Conservation (phyloP, 352 stramenopile species). For the Albugo laibachii region DNA sequence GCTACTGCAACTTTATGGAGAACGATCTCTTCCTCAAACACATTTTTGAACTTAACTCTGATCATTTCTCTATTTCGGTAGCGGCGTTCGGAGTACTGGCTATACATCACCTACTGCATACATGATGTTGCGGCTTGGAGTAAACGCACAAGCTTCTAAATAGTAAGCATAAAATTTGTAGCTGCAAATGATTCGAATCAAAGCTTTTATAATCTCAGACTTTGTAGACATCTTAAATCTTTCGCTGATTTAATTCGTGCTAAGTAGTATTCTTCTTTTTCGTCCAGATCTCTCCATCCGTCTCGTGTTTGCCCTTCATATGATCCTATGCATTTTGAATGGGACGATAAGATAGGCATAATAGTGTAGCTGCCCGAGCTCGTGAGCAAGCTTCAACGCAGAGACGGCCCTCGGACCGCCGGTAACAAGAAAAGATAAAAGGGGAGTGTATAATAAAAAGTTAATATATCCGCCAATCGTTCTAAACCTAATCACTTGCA, state of each 20-base stretch:
- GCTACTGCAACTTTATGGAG: slow-evolving; percentile 42
- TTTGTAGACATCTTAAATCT: background rate
- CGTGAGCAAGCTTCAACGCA: no score
- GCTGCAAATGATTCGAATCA: slow-evolving; percentile 68
- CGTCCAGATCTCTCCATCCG: background rate
- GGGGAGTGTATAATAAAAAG: no score
- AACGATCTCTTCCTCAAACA: slow-evolving; percentile 58
- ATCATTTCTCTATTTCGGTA: no score
- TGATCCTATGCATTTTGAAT: no score
- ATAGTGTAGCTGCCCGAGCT: no score
- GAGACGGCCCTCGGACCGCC: no score
- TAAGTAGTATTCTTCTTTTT: background rate
- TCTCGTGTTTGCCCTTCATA: background rate
- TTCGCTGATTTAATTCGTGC: background rate
- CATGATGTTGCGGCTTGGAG: slow-evolving; percentile 71
- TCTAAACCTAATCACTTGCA: no score
- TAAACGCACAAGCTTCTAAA: slow-evolving; percentile 71
- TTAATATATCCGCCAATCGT: no score
- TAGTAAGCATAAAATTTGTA: slow-evolving; percentile 54
- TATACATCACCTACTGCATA: no score
- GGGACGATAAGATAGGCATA: no score
- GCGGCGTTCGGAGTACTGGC: no score
- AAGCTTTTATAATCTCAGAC: background rate
- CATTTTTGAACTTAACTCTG: slow-evolving; percentile 36
- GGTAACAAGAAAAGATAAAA: no score